Evolutionary conservation across 2,329 filamentous ascomycete genomes (phyloP).

Genomic region (Beauveria bassiana): DNA sequence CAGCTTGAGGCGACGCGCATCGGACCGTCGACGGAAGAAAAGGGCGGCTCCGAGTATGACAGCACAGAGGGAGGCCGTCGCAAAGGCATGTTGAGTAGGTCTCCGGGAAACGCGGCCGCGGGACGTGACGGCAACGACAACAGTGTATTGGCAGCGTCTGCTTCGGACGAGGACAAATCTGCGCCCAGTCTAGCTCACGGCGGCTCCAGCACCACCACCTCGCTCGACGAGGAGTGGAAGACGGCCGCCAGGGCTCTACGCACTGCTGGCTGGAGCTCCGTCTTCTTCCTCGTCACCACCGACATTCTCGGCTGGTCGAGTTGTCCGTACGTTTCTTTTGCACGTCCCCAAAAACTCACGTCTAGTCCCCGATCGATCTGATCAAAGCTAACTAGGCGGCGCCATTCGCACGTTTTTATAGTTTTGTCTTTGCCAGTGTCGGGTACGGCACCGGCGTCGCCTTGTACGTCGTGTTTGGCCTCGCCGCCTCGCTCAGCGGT

Average conservation of each 20-base stretch:
- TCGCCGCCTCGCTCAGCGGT: conserved; percentile 31
- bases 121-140: background rate
- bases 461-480: conserved; percentile 35
- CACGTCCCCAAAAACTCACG: background rate
- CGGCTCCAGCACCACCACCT: conserved; percentile 13
- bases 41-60: background rate
- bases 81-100: background rate
- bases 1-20: background rate
- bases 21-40: background rate
- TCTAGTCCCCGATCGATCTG: background rate
- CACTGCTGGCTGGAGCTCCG: conserved; percentile 37
- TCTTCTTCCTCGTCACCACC: conserved; percentile 42
- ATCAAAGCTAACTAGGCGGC: background rate
- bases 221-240: conserved; percentile 31
- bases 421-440: conserved; percentile 21
- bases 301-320: conserved; percentile 38
- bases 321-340: conserved; percentile 21
- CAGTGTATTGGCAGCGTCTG: background rate
- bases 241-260: conserved; percentile 36
- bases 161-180: background rate
- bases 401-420: background rate
- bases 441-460: conserved; percentile 36
- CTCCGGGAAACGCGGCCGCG: background rate
- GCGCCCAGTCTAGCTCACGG: background rate
- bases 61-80: background rate